phyloP scores from a whole-genome alignment of 1,284 basidiomycete species.

The Moniliophthora roreri region DNA sequence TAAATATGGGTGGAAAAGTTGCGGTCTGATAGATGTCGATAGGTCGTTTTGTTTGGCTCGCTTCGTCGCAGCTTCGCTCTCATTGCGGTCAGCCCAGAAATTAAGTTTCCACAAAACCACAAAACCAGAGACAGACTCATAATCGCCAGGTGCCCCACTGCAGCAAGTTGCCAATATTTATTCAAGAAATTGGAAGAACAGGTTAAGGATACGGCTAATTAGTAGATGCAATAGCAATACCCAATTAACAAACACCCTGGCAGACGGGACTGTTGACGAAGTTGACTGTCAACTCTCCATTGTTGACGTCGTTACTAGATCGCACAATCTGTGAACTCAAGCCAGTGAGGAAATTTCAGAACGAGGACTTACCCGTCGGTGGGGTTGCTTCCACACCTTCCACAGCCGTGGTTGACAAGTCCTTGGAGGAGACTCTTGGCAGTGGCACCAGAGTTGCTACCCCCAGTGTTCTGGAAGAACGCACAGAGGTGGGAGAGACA shows the following conservation, averaged over 20 bases:
- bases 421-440: conserved; percentile 4
- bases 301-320: neutral
- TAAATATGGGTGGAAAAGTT: too few species aligned
- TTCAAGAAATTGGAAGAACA: too few species aligned
- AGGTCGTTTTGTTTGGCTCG: too few species aligned
- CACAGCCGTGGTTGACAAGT: neutral
- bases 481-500: conserved; percentile 5
- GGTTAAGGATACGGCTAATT: too few species aligned
- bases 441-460: neutral
- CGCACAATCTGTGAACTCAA: neutral
- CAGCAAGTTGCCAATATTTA: too few species aligned
- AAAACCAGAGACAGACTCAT: too few species aligned
- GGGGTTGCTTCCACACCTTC: neutral
- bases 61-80: too few species aligned
- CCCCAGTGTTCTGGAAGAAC: neutral
- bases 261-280: neutral
- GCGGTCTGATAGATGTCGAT: too few species aligned
- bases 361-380: neutral
- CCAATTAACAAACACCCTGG: neutral
- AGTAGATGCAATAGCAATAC: too few species aligned
- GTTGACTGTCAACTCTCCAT: neutral
- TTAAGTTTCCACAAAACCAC: too few species aligned
- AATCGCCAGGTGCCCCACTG: too few species aligned
- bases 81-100: too few species aligned
- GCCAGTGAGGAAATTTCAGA: neutral